Evolutionary conservation across 1,284 basidiomycete genomes (phyloP).

Genomic region (Austroboletus niveus): DNA sequence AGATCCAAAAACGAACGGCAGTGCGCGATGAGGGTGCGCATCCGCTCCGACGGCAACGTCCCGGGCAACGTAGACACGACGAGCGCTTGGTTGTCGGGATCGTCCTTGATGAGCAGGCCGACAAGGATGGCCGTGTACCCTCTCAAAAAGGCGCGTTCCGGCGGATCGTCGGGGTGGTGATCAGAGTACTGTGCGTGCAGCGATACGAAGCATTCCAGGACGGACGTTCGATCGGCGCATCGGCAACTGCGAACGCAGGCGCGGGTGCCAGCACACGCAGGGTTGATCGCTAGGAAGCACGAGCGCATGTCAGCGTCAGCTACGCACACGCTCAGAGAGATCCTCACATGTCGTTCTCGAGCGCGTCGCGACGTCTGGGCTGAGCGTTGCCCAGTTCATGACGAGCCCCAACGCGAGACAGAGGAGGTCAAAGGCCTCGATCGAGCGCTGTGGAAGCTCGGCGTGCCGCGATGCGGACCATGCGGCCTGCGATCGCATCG

Average conservation of each 20-base stretch:
- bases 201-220: constrained; percentile 34
- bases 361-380: constrained; percentile 42
- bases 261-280: constrained; percentile 45
- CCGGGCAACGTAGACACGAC: constrained; percentile 47
- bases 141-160: constrained; percentile 47
- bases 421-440: constrained; percentile 55
- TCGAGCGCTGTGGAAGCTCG: constrained; percentile 19
- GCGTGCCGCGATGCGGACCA: constrained; percentile 15
- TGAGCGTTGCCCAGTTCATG: constrained; percentile 66
- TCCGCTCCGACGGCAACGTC: constrained; percentile 33
- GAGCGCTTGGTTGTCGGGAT: constrained; percentile 40
- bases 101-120: constrained; percentile 61
- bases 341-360: constrained; percentile 48
- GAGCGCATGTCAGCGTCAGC: not conserved
- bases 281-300: constrained; percentile 37
- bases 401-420: constrained; percentile 70
- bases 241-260: constrained; percentile 48
- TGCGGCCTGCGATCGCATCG: constrained; percentile 37
- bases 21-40: constrained; percentile 49
- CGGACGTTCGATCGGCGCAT: constrained; percentile 43
- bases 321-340: not conserved
- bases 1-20: constrained; percentile 58
- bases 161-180: constrained; percentile 30
- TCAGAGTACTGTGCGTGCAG: constrained; percentile 17
- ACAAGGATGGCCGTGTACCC: constrained; percentile 72